Base-by-base conservation (phyloP, 2,329 filamentous ascomycete genomes). In the Alternaria brassicicola region DNA sequence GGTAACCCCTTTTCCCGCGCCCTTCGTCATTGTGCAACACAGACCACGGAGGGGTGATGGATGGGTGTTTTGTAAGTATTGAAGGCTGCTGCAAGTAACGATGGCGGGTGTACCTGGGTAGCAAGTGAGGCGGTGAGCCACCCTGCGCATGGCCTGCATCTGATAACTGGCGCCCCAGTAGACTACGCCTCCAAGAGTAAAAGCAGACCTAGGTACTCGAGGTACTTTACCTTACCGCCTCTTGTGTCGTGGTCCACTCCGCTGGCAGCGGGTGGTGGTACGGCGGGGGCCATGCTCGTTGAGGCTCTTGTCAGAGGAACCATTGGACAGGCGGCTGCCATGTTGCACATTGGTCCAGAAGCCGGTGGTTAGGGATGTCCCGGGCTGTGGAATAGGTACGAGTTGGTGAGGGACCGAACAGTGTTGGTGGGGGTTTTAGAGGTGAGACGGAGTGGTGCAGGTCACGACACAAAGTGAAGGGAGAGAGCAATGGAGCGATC, bases 221-320 rank as follows among this genome's bases (percentile, higher is more conserved):
- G 36, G 33, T 47, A 57, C 59, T n/a, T n/a, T n/a, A n/a, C n/a
- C n/a, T 71, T 76, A 76, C 74, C 74, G 74, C 74, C 71, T 67
- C 72, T 76, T 75, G 57, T 55, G 65, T 64, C 30, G 57, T 42
- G 51, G 39, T 51, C 52, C 50, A 62, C 67, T 65, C 66, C 54
- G 62, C 64, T 62, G 63, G 61, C 55, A 62, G 58, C 61, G 55
- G 53, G 58, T 65, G 61, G 64, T 63, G 63, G 64, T n/a, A n/a
- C n/a, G n/a, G n/a, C n/a, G 63, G 59, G 61, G 55, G 59, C 58
- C 57, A 57, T 55, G 53, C 52, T 61, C 55, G 30, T 59, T 57
- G 59, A 57, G 56, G 62, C 53, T 55, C 49, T 60, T 49, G 62
- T 31, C 26, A 49, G 28, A 53, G 52, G 30, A 67, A 65, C 55